phyloP scores from a whole-genome alignment of 1,139 yeast genomes.

The Candida mesenterica region DNA sequence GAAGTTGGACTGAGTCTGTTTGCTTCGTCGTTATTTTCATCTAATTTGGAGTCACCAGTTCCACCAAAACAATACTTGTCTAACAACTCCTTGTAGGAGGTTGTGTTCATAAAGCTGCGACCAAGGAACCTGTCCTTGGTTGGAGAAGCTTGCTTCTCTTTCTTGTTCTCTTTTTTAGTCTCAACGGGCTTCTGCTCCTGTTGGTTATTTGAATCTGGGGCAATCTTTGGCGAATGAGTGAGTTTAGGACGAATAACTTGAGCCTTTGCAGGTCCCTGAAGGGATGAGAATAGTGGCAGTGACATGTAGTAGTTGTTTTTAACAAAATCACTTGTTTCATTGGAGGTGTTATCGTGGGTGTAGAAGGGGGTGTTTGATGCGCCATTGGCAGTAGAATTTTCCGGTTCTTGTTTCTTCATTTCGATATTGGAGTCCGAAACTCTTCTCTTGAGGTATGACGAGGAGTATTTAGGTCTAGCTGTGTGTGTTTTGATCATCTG shows the following conservation, averaged over 20 bases:
- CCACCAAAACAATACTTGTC: conserved; percentile 68
- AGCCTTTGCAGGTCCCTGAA: conserved; percentile 5
- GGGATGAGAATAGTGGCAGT: conserved; percentile 36
- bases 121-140: conserved; percentile 6
- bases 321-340: conserved; percentile 30
- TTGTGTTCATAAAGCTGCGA: conserved; percentile 42
- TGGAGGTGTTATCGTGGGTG: conserved; percentile 19
- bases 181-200: no score
- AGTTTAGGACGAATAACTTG: neutral
- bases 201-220: no score
- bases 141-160: neutral
- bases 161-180: no score
- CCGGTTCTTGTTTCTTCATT: conserved; percentile 9
- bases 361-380: conserved; percentile 10
- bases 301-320: conserved; percentile 38
- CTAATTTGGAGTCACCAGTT: conserved; percentile 14
- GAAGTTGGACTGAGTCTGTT: neutral
- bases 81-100: conserved; percentile 64
- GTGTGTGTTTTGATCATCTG: conserved; percentile 13
- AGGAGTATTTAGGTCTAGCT: conserved; percentile 39
- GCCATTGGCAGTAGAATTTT: neutral
- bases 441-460: conserved; percentile 36
- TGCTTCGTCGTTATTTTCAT: conserved; percentile 3
- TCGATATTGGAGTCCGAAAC: conserved; percentile 31
- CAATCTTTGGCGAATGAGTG: neutral